Percentiles rank a stretch among this genome's conserved stretches.
phyloP scores from a whole-genome alignment of 2,329 filamentous ascomycete genomes.

The Coniochaeta prunicola region DNA sequence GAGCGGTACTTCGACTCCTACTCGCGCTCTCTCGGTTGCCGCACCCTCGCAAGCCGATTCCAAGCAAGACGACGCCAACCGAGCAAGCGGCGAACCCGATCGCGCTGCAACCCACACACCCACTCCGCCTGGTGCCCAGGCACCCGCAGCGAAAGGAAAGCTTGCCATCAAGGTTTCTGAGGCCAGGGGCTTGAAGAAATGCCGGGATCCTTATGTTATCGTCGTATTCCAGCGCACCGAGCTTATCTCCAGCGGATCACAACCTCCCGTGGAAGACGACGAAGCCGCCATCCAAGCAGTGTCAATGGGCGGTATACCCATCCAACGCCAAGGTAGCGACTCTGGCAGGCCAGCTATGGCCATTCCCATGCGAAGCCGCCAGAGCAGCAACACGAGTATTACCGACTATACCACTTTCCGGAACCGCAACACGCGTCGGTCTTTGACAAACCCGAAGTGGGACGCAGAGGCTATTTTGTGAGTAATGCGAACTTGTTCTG shows the following conservation, averaged over 20 bases:
- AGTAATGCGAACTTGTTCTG: constrained; percentile 28
- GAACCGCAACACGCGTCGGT: constrained; percentile 48
- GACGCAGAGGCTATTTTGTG: constrained; percentile 94
- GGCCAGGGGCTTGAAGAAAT: constrained; percentile 72
- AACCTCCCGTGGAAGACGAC: constrained; percentile 54
- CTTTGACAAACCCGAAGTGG: constrained; percentile 83
- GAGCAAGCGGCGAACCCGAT: constrained; percentile 30
- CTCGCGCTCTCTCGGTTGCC: constrained; percentile 69
- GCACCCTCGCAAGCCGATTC: constrained; percentile 43
- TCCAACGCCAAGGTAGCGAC: constrained; percentile 68
- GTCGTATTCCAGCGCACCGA: constrained; percentile 96
- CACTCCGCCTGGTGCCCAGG: constrained; percentile 48
- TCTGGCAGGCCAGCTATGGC: constrained; percentile 77
- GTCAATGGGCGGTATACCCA: constrained; percentile 43
- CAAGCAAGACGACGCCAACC: constrained; percentile 28
- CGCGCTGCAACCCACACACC: constrained; percentile 48
- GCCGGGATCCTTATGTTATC: constrained; percentile 88
- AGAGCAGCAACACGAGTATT: constrained; percentile 90
- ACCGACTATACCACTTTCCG: constrained; percentile 56
- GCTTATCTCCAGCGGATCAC: constrained; percentile 83
- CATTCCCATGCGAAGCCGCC: constrained; percentile 93
- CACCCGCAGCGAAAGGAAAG: constrained; percentile 74
- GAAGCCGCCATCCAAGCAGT: constrained; percentile 27
- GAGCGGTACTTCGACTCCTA: constrained; percentile 88
- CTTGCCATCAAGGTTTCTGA: constrained; percentile 84